Evolutionary conservation across 768 basidiomycete species (phyloP).

Genomic region (Boletus reticuloceps): DNA sequence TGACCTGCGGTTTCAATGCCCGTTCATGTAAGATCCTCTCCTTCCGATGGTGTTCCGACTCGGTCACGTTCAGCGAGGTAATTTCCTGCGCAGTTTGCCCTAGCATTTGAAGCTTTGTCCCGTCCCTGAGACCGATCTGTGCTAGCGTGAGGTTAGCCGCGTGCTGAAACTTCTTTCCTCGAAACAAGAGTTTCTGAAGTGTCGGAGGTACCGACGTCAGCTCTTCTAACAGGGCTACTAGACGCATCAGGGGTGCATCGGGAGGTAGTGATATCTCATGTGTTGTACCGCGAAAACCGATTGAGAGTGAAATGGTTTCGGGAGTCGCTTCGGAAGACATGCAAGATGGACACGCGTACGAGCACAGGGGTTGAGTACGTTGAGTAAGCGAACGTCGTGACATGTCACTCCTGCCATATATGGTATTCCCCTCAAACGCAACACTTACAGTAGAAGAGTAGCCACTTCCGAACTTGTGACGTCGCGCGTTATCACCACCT

Average conservation of each 20-base stretch:
- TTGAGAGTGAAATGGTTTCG: slow-evolving; percentile 15
- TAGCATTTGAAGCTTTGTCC: slow-evolving; percentile 66
- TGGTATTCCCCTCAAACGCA: too few relatives aligned
- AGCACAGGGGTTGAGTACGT: slow-evolving; percentile 15
- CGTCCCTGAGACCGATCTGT: slow-evolving; percentile 59
- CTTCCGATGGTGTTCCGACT: slow-evolving; percentile 54
- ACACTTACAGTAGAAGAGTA: too few relatives aligned
- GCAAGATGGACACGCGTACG: background rate
- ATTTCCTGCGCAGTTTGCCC: slow-evolving; percentile 64
- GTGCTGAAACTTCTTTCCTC: slow-evolving; percentile 52
- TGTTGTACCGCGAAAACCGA: slow-evolving; percentile 48
- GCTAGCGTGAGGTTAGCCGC: slow-evolving; percentile 31
- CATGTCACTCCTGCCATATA: background rate
- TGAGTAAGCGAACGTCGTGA: slow-evolving; percentile 14
- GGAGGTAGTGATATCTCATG: slow-evolving; percentile 49
- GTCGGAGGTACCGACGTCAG: slow-evolving; percentile 63
- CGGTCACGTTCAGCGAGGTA: slow-evolving; percentile 49
- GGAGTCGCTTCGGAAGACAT: slow-evolving; percentile 10
- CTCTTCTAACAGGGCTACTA: slow-evolving; percentile 55
- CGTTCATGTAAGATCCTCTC: slow-evolving; percentile 61
- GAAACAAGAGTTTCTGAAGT: slow-evolving; percentile 71
- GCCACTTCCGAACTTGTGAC: too few relatives aligned
- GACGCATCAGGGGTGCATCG: slow-evolving; percentile 46
- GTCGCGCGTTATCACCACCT: too few relatives aligned
- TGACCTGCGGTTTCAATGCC: slow-evolving; percentile 52